These are phyloP conservation scores for Volvox reticuliferus DNA, from an alignment of 139 green algal species.

Conservation along the genomic window DNA sequence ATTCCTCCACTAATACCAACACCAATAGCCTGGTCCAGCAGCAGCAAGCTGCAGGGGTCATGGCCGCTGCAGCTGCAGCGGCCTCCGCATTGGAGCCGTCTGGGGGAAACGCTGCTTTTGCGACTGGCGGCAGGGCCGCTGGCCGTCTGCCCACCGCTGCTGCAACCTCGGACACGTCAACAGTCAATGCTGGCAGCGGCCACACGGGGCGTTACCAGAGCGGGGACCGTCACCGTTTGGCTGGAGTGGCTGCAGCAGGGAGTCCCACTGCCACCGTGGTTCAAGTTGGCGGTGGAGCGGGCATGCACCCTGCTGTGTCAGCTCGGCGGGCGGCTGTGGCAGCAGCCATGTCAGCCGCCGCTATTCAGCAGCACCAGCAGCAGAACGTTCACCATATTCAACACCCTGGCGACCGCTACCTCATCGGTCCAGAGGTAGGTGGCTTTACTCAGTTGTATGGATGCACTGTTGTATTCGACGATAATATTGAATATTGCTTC, in stretches of 20 bases:
- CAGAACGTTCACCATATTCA: not conserved
- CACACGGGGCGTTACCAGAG: not conserved
- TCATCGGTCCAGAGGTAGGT: not conserved
- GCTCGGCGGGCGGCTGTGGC: not conserved
- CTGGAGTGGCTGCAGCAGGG: not conserved
- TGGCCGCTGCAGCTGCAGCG: not conserved
- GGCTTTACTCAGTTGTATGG: no score
- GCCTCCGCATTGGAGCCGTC: not conserved
- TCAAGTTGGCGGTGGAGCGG: not conserved
- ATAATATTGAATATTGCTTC: no score
- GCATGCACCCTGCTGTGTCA: not conserved
- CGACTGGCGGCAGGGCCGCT: not conserved
- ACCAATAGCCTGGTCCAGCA: not conserved
- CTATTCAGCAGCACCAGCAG: not conserved
- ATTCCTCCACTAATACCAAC: not conserved
- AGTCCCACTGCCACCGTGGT: not conserved
- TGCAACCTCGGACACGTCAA: not conserved
- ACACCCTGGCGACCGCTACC: not conserved
- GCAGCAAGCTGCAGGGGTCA: not conserved
- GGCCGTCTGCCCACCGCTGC: not conserved
- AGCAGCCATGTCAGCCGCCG: not conserved
- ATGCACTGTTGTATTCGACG: no score
- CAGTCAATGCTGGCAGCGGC: not conserved
- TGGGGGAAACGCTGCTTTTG: not conserved
- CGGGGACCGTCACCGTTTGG: not conserved